Conservation (phyloP, 768 basidiomycete genomes). For the Infundibulicybe gibba region DNA sequence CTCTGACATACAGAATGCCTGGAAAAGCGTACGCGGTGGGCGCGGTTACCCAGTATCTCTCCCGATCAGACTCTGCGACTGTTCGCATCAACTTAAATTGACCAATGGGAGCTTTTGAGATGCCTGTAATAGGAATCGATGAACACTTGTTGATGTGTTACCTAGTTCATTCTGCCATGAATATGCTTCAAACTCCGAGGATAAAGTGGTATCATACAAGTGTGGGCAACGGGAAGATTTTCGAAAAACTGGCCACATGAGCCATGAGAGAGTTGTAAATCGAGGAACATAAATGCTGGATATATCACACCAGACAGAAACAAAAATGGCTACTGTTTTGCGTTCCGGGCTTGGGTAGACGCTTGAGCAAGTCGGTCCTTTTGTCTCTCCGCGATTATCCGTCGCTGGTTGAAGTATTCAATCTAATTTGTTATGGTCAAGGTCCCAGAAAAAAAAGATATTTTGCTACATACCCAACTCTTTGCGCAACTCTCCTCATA, state of each 20-base stretch:
- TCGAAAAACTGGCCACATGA: neutral
- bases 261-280: constrained; percentile 4
- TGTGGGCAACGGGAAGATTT: no score
- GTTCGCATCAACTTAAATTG: no score
- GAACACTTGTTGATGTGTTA: no score
- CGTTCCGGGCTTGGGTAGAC: constrained; percentile 28
- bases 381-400: constrained; percentile 78
- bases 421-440: constrained; percentile 46
- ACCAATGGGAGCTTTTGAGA: no score
- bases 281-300: neutral
- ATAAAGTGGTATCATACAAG: no score
- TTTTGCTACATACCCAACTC: constrained; percentile 73
- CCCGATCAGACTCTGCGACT: no score
- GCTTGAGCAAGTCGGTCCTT: constrained; percentile 61
- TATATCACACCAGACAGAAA: constrained; percentile 1
- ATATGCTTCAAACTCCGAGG: no score
- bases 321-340: constrained; percentile 18
- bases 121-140: no score
- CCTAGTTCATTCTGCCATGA: no score
- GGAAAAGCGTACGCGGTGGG: no score
- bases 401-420: constrained; percentile 91
- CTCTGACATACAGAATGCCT: no score
- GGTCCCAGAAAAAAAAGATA: neutral
- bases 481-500: constrained; percentile 80
- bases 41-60: no score